Base-by-base conservation (phyloP, 2,329 filamentous ascomycete genomes). In the Colletotrichum tropicicola region DNA sequence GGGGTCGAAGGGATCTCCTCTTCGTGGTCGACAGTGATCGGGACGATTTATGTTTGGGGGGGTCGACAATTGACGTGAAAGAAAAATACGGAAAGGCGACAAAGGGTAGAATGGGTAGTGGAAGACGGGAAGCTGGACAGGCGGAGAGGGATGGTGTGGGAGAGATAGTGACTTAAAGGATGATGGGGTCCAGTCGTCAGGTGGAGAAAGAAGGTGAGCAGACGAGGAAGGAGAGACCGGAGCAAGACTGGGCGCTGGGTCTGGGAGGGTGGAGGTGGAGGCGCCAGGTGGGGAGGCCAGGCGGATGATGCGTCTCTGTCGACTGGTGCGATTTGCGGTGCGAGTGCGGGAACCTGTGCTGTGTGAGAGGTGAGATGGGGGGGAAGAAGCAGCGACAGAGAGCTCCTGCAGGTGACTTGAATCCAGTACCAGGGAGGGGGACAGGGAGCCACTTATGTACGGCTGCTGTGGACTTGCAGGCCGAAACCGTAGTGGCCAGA, bases 31-130 rank as follows among this genome's bases (percentile, higher is more conserved):
- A 61, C 13, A 9, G 45, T 44, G 51, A 45, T 15, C 53, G 21
- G 41, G 21, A 8, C 27, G 41, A 10, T 35, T 49, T 48, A 43
- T 32, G 94, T 91, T 59, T 86, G 55, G 74, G 71, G 45, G 47
- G 15, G 71, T 68, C 75, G 68, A 61, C 79, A 35, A 62, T 67
- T 69, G 69, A 62, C 61, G 48, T 48, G 21, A 53, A 55, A 41
- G 39, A 13, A 13, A 48, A 56, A 43, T 39, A 19, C 41, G 15
- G 30, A 55, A 44, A 54, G 17, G 32, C 52, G 49, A 35, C n/a
- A 54, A 49, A 45, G 59, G 35, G 35, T 27, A 44, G 54, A 27
- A 32, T 41, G 15, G 28, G 48, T 37, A 12, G 35, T 32, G 19
- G 17, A 41, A 59, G 58, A 57, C 19, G 51, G 35, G 5, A 55